Conservation (phyloP, 805 yeast genomes). For the Candida verbasci region DNA sequence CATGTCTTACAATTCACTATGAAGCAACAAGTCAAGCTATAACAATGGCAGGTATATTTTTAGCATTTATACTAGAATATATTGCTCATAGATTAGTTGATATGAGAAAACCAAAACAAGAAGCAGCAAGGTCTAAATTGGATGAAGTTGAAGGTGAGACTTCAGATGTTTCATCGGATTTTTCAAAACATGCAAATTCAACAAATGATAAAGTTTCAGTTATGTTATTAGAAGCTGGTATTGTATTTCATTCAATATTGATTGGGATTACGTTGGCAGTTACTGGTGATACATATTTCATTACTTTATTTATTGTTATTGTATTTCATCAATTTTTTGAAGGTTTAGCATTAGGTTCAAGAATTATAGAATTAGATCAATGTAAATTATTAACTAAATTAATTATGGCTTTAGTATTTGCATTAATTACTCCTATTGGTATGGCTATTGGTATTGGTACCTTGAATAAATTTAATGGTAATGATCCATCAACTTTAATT, state of each 20-base stretch:
- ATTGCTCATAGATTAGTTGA: slow-evolving; percentile 11
- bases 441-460: slow-evolving; percentile 31
- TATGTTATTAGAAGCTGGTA: slow-evolving; percentile 21
- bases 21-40: slow-evolving; percentile 24
- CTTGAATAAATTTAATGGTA: slow-evolving; percentile 22
- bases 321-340: slow-evolving; percentile 31
- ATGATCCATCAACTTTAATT: slow-evolving; percentile 23
- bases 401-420: slow-evolving; percentile 18
- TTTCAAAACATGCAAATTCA: slow-evolving; percentile 4
- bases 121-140: not conserved
- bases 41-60: slow-evolving; percentile 24
- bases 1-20: slow-evolving; percentile 19
- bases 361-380: slow-evolving; percentile 15
- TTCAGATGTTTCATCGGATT: not conserved
- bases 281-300: slow-evolving; percentile 25
- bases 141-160: slow-evolving; percentile 4
- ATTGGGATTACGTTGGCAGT: slow-evolving; percentile 26
- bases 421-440: slow-evolving; percentile 24
- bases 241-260: slow-evolving; percentile 26
- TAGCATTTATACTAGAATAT: slow-evolving; percentile 22
- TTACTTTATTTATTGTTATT: slow-evolving; percentile 25
- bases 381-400: slow-evolving; percentile 10
- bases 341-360: slow-evolving; percentile 26
- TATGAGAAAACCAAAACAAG: slow-evolving; percentile 2
- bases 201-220: slow-evolving; percentile 13